phyloP scores from a whole-genome alignment of 495 filamentous ascomycete genomes.

The Penicillium verhagenii region DNA sequence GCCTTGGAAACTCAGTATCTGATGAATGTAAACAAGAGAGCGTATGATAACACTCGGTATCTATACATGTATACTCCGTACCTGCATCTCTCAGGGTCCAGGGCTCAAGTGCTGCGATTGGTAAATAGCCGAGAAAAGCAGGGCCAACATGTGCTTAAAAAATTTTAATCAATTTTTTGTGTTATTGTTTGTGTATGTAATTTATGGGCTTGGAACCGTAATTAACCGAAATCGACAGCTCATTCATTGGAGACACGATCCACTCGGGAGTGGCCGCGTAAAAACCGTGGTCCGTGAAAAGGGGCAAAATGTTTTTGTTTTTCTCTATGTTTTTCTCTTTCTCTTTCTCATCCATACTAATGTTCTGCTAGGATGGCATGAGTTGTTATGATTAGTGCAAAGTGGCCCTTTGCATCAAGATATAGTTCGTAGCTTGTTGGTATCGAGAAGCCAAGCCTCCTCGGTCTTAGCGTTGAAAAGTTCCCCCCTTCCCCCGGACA shows the following conservation, averaged over 20 bases:
- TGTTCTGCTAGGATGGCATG: no score
- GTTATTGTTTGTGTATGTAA: background rate
- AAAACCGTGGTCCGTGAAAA: constrained; percentile 4
- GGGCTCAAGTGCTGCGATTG: background rate
- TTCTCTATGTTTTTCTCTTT: background rate
- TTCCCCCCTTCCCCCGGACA: constrained; percentile 9
- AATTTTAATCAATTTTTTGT: no score
- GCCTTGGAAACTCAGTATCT: background rate
- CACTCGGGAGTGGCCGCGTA: constrained; percentile 16
- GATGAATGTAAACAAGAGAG: background rate
- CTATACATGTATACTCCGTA: background rate
- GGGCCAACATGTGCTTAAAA: background rate
- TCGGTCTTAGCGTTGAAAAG: constrained; percentile 2
- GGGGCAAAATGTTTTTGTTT: background rate
- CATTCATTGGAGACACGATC: background rate
- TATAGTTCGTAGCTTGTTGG: background rate
- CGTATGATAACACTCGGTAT: background rate
- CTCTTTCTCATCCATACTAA: background rate
- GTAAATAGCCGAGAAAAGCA: background rate
- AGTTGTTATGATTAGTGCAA: no score
- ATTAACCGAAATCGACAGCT: background rate
- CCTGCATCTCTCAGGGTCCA: background rate
- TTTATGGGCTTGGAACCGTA: background rate
- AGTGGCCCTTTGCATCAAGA: background rate
- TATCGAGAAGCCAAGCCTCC: background rate